Conservation (phyloP, 2,329 filamentous ascomycete genomes). For the Neobulgaria alba region DNA sequence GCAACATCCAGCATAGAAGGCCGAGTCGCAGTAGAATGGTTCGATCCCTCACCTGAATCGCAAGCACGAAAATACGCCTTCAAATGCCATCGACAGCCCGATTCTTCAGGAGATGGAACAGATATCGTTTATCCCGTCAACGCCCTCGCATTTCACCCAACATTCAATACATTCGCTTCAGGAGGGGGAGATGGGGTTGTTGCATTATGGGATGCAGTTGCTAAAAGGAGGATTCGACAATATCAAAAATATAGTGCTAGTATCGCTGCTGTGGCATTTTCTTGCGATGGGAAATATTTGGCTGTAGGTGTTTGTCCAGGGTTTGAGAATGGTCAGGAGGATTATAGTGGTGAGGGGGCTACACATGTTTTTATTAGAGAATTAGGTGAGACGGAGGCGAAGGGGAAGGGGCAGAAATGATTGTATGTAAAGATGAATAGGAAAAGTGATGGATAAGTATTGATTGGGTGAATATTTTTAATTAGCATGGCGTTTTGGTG, state of each 20-base stretch:
- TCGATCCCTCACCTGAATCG: slow-evolving; percentile 78
- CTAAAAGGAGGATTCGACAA: slow-evolving; percentile 60
- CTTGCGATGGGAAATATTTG: slow-evolving; percentile 53
- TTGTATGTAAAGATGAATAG: too few relatives aligned
- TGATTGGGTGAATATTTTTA: too few relatives aligned
- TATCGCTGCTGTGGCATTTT: slow-evolving; percentile 56
- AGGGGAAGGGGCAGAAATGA: slow-evolving; percentile 4
- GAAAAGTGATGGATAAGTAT: neutral
- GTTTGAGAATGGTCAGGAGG: slow-evolving; percentile 65
- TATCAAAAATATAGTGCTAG: slow-evolving; percentile 58
- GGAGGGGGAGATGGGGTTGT: slow-evolving; percentile 66
- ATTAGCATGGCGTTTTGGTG: neutral
- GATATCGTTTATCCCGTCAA: slow-evolving; percentile 70
- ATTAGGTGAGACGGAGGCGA: slow-evolving; percentile 20
- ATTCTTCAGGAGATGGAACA: slow-evolving; percentile 45
- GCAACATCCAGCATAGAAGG: slow-evolving; percentile 90
- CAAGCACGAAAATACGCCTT: slow-evolving; percentile 96
- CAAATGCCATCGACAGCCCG: slow-evolving; percentile 87
- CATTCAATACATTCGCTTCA: slow-evolving; percentile 57
- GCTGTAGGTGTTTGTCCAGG: slow-evolving; percentile 61
- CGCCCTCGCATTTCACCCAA: slow-evolving; percentile 60
- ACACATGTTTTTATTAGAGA: slow-evolving; percentile 76
- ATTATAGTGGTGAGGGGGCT: slow-evolving; percentile 62
- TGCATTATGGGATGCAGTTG: slow-evolving; percentile 62
- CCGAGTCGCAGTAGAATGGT: slow-evolving; percentile 94